Evolutionary conservation across 192 early-diverging fungal genomes (phyloP).

Genomic region (Chytriomyces sp.): DNA sequence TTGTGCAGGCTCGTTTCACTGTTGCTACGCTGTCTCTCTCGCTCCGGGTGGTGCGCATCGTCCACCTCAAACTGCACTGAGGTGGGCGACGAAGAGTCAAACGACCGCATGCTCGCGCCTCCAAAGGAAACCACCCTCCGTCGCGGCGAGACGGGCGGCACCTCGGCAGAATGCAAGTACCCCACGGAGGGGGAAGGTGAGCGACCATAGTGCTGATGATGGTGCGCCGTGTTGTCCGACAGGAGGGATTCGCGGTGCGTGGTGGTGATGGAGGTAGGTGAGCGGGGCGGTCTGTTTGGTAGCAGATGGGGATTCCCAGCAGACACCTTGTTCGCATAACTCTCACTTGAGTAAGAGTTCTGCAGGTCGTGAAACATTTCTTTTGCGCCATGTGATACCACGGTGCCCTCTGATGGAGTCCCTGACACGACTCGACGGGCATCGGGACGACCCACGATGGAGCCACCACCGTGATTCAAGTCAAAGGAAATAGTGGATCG

Average conservation of each 20-base stretch:
- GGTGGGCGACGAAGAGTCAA: constrained; percentile 9
- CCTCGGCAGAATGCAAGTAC: no score
- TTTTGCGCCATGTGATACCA: neutral
- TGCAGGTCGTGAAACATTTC: neutral
- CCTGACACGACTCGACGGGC: neutral
- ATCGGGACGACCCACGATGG: neutral
- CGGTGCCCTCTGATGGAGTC: neutral
- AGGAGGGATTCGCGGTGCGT: neutral
- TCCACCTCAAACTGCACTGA: neutral
- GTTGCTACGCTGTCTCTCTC: neutral
- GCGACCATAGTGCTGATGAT: neutral
- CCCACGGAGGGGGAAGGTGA: neutral
- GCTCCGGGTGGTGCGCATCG: neutral
- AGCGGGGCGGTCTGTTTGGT: neutral
- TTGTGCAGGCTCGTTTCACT: neutral
- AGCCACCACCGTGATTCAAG: neutral
- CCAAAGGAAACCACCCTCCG: constrained; percentile 15
- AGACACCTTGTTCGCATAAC: neutral
- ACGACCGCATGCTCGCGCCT: constrained; percentile 14
- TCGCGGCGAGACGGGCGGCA: neutral
- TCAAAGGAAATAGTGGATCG: neutral
- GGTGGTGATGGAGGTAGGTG: neutral
- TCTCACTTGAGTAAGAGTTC: no score
- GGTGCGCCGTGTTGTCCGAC: neutral
- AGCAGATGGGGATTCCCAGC: no score